Conservation (phyloP, 257 asterid genomes). For the Ligustrum vulgare region DNA sequence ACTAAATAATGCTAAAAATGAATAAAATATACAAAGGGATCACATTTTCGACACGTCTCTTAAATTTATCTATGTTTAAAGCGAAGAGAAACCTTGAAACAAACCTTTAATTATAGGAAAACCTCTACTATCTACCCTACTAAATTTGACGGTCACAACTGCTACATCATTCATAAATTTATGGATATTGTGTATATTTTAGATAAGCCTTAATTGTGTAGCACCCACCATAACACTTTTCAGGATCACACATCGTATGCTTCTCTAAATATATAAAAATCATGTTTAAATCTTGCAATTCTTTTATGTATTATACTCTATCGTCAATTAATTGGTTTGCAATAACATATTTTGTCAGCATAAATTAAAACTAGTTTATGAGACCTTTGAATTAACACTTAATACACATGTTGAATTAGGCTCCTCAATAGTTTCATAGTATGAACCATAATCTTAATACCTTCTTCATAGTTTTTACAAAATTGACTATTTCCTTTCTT, state of each 20-base stretch:
- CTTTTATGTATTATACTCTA: background rate
- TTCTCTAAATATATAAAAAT: background rate
- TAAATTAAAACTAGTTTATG: background rate
- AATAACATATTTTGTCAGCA: background rate
- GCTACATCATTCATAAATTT: background rate
- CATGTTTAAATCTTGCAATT: background rate
- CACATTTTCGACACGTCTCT: background rate
- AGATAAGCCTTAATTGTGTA: background rate
- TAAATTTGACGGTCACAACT: background rate
- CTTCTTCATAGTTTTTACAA: background rate
- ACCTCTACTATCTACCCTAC: background rate
- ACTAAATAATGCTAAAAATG: background rate
- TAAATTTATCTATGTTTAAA: background rate
- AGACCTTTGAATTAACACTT: background rate
- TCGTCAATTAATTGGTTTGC: background rate
- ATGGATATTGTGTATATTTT: background rate
- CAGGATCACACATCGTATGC: background rate
- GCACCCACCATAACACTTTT: background rate
- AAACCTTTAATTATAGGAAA: background rate
- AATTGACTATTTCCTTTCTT: background rate
- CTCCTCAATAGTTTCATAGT: background rate
- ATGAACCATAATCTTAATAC: background rate
- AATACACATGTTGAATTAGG: background rate
- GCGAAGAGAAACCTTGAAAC: background rate
- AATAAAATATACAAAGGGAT: background rate